Base-by-base conservation (phyloP, 768 basidiomycete genomes). In the Trametes gibbosa region DNA sequence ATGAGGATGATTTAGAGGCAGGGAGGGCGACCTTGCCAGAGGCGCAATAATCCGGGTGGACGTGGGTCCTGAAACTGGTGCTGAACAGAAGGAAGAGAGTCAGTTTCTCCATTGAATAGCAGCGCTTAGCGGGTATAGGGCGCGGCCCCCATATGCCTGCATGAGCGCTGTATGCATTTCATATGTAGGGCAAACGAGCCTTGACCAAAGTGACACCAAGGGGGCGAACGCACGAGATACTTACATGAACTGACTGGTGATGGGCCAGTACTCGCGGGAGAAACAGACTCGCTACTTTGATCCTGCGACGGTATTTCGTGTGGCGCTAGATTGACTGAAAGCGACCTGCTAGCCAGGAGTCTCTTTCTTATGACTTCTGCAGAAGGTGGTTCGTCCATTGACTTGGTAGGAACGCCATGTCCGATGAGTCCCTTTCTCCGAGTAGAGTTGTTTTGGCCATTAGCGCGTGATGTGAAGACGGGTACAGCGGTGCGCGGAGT, bases 1-100 rank as follows among this genome's bases (percentile, higher is more conserved):
- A 61, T 92, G 90, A 0, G 90, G 90, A 65, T 92, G 90, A 41
- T 82, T 78, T 0, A 83, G 74, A 0, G 81, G 74, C 24, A 87
- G 78, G 10, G 79, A 66, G 4, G 68, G 61, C 27, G 65, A 49
- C 40, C 69, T 82, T 7, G 80, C 70, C 40, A 85, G 69, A 17
- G 82, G 77, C 5, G 82, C 79, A 3, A 72, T 55, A 24, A 67
- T 54, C 2, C 62, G 65, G 1, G 62, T 40, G 62, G 57, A 62
- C 19, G 56, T 46, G 17, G 50, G 65, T 10, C 58, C 66, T 56
- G 52, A 4, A 17, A 21, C 47, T 21, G 52, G 46, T 4, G 32
- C 57, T 63, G 42, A 34, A 25, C 12, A 14, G 17, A 32, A 4
- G 29, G 40, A 32, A 48, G 5, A 25, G 3, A 3, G 10, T 46